Conservation (phyloP, 805 yeast species). For the Ogataea saltuana region DNA sequence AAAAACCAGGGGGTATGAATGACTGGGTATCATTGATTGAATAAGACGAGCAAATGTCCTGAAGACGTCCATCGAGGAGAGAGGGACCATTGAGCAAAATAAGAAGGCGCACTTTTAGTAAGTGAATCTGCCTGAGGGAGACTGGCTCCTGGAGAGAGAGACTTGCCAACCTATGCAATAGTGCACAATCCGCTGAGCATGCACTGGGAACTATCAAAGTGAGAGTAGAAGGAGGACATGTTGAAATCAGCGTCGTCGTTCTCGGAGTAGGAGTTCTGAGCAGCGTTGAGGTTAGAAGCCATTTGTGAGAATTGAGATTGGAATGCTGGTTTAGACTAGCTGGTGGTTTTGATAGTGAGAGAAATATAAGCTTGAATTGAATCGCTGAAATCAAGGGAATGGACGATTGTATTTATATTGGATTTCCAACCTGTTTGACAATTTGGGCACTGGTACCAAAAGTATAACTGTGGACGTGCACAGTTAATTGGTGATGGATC, state of each 20-base stretch:
- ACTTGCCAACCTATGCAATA: conserved; percentile 6
- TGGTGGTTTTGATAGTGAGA: not conserved
- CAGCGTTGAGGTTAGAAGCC: conserved; percentile 12
- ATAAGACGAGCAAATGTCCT: too few species aligned
- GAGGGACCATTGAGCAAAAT: too few species aligned
- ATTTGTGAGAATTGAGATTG: conserved; percentile 1
- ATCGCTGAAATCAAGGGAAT: not conserved
- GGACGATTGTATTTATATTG: conserved; percentile 3
- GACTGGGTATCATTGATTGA: not conserved
- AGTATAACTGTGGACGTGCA: not conserved
- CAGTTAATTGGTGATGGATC: not conserved
- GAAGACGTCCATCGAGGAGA: too few species aligned
- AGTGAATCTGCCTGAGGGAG: too few species aligned
- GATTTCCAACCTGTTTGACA: conserved; percentile 4
- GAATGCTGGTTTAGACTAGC: not conserved
- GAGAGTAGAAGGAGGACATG: conserved; percentile 8
- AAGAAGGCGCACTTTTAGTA: too few species aligned
- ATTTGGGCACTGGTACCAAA: conserved; percentile 1
- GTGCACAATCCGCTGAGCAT: conserved; percentile 10
- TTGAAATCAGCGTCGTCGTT: conserved; percentile 22
- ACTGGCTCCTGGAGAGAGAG: not conserved
- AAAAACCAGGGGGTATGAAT: not conserved
- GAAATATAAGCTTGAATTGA: not conserved
- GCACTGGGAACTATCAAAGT: conserved; percentile 1
- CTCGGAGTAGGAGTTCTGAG: conserved; percentile 17